Evolutionary conservation across 148 eudicot genomes (phyloP), one percentile per base, ranked within the genome.

Genomic region (Chenopodium suecicum): DNA sequence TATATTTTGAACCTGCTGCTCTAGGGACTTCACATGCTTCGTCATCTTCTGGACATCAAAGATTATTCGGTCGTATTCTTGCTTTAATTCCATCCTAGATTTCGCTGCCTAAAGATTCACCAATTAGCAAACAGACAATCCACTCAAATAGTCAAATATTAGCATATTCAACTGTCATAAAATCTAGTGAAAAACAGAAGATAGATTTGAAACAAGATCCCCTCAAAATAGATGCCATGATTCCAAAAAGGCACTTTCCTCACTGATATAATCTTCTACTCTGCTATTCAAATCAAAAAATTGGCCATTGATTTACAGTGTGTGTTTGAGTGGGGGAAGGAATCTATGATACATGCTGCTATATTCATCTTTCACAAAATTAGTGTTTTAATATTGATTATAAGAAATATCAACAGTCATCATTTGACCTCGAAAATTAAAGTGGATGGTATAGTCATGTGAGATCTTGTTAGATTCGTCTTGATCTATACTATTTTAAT

Each of bases 61-160:
- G 52, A 65, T 83, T 83, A 67, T 88, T 56, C 90, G 89, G 3
- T 79, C 81, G 73, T 82, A 83, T 64, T 92, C 91, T 76, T 82
- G 92, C 84, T 89, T 91, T 52, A 96, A 86, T 83, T 89, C 94
- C 64, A 87, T 82, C 89, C 77, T 86, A 87, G 86, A 87, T 80
- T 83, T 91, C 75, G 84, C 78, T 67, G 97, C 99, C 99, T 96
- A 70, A 78, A 47, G 56, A 84, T 80, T 79, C 11, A 76, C 67
- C 25, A 81, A 12, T 73, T 62, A 46, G 70, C 60, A 63, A 29
- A 44, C 56, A 41, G 27, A 23, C 47, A 70, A 41, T 47, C 31
- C 23, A 70, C 20, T 66, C 7, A 78, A 54, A 69, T 67, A 70
- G 20, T 66, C 9, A 78, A 54, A 69, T 67, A 16, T 32, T 37